A percentile compares a stretch with the other conserved stretches of the same genome.
phyloP scores from a whole-genome alignment of 1,139 yeast species.

The Nakaseomyces delphensis region DNA sequence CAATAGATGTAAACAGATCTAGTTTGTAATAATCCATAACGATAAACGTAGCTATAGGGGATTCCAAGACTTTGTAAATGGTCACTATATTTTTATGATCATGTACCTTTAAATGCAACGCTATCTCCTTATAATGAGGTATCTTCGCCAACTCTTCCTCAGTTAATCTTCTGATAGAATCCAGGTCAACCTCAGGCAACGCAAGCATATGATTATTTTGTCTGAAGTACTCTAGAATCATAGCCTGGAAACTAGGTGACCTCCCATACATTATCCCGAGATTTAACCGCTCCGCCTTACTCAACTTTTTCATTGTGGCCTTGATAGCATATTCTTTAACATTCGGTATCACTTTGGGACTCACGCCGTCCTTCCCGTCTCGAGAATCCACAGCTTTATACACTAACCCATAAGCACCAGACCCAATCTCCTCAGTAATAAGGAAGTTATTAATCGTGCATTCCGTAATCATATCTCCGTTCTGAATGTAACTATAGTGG shows the following conservation, averaged over 20 bases:
- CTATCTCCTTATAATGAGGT: constrained; percentile 48
- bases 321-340: constrained; percentile 57
- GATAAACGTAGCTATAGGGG: constrained; percentile 50
- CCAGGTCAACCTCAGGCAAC: constrained; percentile 26
- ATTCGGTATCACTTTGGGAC: not conserved
- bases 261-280: not conserved
- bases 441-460: constrained; percentile 27
- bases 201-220: constrained; percentile 22
- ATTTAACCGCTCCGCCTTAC: constrained; percentile 5
- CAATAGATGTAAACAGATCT: constrained; percentile 74
- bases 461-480: constrained; percentile 20
- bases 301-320: constrained; percentile 44
- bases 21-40: constrained; percentile 79
- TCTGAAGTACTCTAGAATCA: constrained; percentile 26
- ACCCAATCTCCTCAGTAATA: constrained; percentile 43
- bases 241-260: constrained; percentile 14
- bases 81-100: constrained; percentile 67
- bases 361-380: constrained; percentile 30
- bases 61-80: constrained; percentile 60
- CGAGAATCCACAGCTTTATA: constrained; percentile 56
- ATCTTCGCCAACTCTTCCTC: constrained; percentile 20
- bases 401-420: constrained; percentile 86
- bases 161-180: constrained; percentile 20
- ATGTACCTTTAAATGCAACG: constrained; percentile 66
- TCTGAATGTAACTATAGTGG: not conserved